Conservation (phyloP, 225 moss, liverwort and hornwort species). For the Pleurozium schreberi region DNA sequence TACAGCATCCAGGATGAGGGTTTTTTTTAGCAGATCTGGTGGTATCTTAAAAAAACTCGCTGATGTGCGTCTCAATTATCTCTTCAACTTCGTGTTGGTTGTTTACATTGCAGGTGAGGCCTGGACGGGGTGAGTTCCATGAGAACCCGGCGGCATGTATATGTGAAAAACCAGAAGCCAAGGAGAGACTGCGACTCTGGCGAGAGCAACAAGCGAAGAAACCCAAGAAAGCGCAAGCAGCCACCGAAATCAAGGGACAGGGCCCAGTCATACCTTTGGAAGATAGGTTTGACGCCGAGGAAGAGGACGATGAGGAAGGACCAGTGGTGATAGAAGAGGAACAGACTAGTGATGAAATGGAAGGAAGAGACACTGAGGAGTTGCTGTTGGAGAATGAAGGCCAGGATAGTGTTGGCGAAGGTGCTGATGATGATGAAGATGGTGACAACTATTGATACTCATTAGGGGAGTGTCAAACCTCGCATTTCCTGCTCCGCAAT, state of each 20-base stretch:
- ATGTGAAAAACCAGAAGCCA: slow-evolving; percentile 53
- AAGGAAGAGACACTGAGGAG: slow-evolving; percentile 8
- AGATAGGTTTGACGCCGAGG: slow-evolving; percentile 27
- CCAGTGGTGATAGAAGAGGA: slow-evolving; percentile 41
- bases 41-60: not conserved
- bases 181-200: slow-evolving; percentile 33
- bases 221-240: slow-evolving; percentile 15
- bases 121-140: slow-evolving; percentile 80
- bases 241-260: slow-evolving; percentile 20
- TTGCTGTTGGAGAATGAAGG: slow-evolving; percentile 29
- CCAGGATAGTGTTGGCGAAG: slow-evolving; percentile 8
- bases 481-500: not conserved
- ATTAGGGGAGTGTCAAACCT: not conserved
- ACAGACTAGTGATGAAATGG: slow-evolving; percentile 4
- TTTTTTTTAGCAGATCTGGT: not conserved
- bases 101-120: slow-evolving; percentile 18
- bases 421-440: slow-evolving; percentile 16
- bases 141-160: slow-evolving; percentile 87
- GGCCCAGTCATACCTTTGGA: slow-evolving; percentile 41
- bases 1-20: not conserved
- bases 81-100: not conserved
- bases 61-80: not conserved
- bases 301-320: slow-evolving; percentile 35
- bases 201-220: slow-evolving; percentile 35
- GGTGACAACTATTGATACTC: slow-evolving; percentile 15